Base-by-base conservation (phyloP, 768 basidiomycete species). In the Phlebiopsis flavidoalba region DNA sequence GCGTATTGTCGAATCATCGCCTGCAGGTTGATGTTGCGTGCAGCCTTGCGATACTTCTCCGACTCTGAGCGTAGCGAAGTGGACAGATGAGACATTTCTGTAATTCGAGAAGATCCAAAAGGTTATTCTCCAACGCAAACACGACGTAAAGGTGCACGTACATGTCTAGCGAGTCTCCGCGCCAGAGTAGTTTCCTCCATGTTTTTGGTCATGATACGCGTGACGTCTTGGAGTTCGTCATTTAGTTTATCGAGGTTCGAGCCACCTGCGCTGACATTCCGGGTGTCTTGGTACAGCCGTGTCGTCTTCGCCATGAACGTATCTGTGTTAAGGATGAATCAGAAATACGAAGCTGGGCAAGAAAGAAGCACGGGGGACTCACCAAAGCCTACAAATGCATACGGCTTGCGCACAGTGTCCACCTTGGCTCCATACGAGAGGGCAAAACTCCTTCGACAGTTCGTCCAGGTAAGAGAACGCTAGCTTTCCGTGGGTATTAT, bases 271-370 rank as follows among this genome's bases (percentile, higher is more conserved):
- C 74, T 85, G 21, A 90, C 90, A 52, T 93, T 92, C 65, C 95
- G 84, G 50, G 95, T 93, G 73, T 99, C 97, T 65, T 87, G 87
- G 74, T 99, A 99, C 48, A 98, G 80, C 53, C 96, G 86, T 4
- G 95, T 91, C 1, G 97, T 98, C 74, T 97, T 98, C 47, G 91
- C 91, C 88, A 99, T 99, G 76, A 99, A 99, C 0, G 96, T 98
- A 70, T 99, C 97, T 98, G 63, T 3, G 21, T 22, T 43, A 17
- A 12, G 3, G 3, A 3, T 3, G 5, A 12, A 48, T 24, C 15
- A n/a, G n/a, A n/a, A 45, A 55, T 54, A 60, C 53, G 37, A 52
- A 66, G 43, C 24, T n/a, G n/a, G 58, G 17, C 31, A 45, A 31
- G 53, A 55, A 35, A 53, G 43, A 21, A 52, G 43, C 53, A 37